Conservation (phyloP, 164 flowering plant species). For the Euptelea pleiosperma region DNA sequence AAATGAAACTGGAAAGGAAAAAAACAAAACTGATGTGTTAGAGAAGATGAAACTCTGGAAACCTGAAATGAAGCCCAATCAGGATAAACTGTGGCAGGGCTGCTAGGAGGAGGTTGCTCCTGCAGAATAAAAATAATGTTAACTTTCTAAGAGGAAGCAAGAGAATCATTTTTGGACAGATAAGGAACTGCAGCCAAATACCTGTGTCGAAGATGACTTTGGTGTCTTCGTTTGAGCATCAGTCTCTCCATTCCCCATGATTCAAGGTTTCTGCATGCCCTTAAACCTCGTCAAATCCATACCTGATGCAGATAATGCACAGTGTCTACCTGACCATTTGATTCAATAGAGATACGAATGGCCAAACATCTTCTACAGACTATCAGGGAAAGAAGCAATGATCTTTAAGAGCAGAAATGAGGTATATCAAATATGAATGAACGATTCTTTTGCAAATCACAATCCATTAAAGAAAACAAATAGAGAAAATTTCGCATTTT, state of each 20-base stretch:
- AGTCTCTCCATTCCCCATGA: constrained; percentile 30
- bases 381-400: not conserved
- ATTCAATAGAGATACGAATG: not conserved
- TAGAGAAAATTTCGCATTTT: no score
- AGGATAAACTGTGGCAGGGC: constrained; percentile 23
- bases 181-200: not conserved
- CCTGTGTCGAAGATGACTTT: constrained; percentile 27
- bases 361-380: not conserved
- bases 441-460: no score
- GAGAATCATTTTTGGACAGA: not conserved
- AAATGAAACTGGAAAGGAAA: not conserved
- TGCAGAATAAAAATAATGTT: constrained; percentile 8
- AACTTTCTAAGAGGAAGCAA: not conserved
- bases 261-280: constrained; percentile 18
- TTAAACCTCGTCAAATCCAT: constrained; percentile 12
- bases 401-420: no score
- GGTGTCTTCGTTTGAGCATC: constrained; percentile 28
- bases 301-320: not conserved
- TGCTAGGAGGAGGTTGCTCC: constrained; percentile 31
- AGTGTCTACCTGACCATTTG: constrained; percentile 3
- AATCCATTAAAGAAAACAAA: no score
- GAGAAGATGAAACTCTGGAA: not conserved
- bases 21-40: not conserved
- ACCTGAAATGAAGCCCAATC: constrained; percentile 38
- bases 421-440: no score